Evolutionary conservation across 306 rosid genomes (phyloP).

Genomic region (Ormosia emarginata): DNA sequence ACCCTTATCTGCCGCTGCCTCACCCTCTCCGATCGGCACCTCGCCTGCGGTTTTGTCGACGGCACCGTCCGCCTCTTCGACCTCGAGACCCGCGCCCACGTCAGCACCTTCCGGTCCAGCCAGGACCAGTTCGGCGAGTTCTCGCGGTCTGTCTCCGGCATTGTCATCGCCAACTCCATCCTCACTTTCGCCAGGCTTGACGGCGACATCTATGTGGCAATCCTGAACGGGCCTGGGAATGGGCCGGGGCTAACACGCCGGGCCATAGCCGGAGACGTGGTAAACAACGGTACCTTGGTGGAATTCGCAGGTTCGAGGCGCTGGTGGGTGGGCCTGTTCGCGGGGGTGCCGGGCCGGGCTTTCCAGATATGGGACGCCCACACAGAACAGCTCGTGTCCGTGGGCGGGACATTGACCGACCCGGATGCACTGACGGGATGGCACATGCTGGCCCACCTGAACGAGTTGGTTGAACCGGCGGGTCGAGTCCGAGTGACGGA

Average conservation of each 20-base stretch:
- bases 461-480: constrained; percentile 47
- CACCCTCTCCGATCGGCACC: constrained; percentile 57
- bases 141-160: constrained; percentile 67
- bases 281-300: constrained; percentile 60
- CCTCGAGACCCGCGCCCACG: constrained; percentile 37
- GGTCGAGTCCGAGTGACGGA: constrained; percentile 64
- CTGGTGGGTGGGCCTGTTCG: constrained; percentile 85
- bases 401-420: constrained; percentile 68
- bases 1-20: constrained; percentile 64
- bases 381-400: constrained; percentile 35
- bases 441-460: constrained; percentile 74
- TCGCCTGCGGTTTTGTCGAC: constrained; percentile 81
- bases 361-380: constrained; percentile 67
- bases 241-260: neutral
- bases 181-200: constrained; percentile 54
- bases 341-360: constrained; percentile 63
- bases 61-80: constrained; percentile 78
- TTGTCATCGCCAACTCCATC: constrained; percentile 14
- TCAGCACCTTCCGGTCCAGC: constrained; percentile 47
- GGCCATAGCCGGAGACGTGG: constrained; percentile 37
- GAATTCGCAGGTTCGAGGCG: constrained; percentile 56
- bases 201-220: constrained; percentile 63
- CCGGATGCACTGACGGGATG: constrained; percentile 70
- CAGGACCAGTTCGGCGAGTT: constrained; percentile 47
- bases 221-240: neutral